Conservation (phyloP, 2,329 filamentous ascomycete species). For the Coniochaeta sp. region DNA sequence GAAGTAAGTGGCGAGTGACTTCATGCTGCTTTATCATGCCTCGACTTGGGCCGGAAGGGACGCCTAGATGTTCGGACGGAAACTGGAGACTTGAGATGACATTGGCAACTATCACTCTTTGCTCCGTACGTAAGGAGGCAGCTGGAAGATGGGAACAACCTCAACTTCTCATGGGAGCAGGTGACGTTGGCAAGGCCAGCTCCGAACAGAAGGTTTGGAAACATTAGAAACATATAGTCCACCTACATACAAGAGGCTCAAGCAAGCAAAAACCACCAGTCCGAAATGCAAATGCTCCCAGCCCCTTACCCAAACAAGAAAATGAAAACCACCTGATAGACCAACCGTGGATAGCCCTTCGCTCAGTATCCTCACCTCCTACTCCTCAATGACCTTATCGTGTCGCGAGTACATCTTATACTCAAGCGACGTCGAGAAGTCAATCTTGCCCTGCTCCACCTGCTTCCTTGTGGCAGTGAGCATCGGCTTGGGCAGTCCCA, state of each 20-base stretch:
- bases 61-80: too few species aligned
- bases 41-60: too few species aligned
- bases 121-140: too few species aligned
- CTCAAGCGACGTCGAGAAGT: constrained; percentile 49
- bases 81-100: too few species aligned
- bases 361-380: constrained; percentile 14
- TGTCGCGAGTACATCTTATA: constrained; percentile 58
- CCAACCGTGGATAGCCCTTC: too few species aligned
- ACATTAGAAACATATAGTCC: background rate
- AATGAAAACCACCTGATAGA: constrained; percentile 15
- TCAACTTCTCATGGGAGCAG: too few species aligned
- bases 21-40: too few species aligned
- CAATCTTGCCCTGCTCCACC: constrained; percentile 53
- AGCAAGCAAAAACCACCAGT: background rate
- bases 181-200: too few species aligned
- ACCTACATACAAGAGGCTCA: background rate
- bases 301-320: background rate
- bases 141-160: too few species aligned
- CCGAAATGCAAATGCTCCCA: constrained; percentile 2
- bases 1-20: too few species aligned
- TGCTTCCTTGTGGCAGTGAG: constrained; percentile 50
- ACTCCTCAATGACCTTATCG: constrained; percentile 41
- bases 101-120: too few species aligned
- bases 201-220: too few species aligned
- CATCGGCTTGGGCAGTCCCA: constrained; percentile 58